phyloP scores from a whole-genome alignment of 352 stramenopile species.

The Pythium volutum region DNA sequence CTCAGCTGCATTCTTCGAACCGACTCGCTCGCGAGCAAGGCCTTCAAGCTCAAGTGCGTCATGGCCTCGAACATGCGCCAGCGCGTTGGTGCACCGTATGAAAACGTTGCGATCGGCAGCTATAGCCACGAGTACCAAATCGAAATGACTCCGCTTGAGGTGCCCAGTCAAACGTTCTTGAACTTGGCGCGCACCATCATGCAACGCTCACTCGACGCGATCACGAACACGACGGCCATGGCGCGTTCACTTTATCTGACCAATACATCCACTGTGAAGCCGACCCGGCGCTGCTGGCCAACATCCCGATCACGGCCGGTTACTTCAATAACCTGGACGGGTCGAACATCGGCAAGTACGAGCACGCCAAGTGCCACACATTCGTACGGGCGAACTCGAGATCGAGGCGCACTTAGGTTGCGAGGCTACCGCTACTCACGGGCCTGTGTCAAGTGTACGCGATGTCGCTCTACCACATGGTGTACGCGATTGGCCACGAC shows the following conservation, averaged over 20 bases:
- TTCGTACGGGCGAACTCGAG: neutral
- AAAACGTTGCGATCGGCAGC: constrained; percentile 34
- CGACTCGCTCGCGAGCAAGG: constrained; percentile 13
- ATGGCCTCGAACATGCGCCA: constrained; percentile 47
- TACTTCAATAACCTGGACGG: constrained; percentile 11
- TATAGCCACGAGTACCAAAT: constrained; percentile 26
- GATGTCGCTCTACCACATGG: constrained; percentile 8
- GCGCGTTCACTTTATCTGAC: constrained; percentile 6
- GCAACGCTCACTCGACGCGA: constrained; percentile 18
- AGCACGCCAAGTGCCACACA: neutral
- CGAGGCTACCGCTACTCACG: neutral
- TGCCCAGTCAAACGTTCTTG: constrained; percentile 34
- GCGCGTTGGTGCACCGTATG: constrained; percentile 31
- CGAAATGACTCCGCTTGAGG: neutral
- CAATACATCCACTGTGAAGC: constrained; percentile 11
- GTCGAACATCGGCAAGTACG: constrained; percentile 17
- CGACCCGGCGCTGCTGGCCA: constrained; percentile 2
- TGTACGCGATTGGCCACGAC: constrained; percentile 16
- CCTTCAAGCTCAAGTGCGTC: constrained; percentile 39
- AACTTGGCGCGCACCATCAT: constrained; percentile 39
- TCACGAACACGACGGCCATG: neutral
- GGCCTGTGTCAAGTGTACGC: constrained; percentile 11
- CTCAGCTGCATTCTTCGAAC: constrained; percentile 24
- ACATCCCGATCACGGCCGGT: constrained; percentile 8
- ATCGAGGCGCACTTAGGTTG: constrained; percentile 9